Percentiles rank a stretch among this genome's conserved stretches.
phyloP scores from a whole-genome alignment of 371 early-diverging fungal species.

The Mucor velutinosus region DNA sequence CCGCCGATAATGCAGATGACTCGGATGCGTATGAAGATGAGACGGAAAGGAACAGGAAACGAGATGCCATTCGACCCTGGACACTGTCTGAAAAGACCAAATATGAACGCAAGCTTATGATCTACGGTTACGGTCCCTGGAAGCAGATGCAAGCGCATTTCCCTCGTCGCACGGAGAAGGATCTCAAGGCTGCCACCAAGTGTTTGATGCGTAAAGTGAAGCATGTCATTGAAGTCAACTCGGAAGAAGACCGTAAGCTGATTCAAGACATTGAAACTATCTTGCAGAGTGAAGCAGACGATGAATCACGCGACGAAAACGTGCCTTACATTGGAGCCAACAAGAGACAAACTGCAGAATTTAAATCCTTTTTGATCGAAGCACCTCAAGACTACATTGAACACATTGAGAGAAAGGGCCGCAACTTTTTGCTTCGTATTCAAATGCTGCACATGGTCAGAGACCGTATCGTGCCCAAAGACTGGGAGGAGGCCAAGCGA shows the following conservation, averaged over 20 bases:
- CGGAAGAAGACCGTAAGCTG: constrained; percentile 51
- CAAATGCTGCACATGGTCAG: constrained; percentile 77
- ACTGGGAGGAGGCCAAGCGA: constrained; percentile 51
- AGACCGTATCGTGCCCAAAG: constrained; percentile 59
- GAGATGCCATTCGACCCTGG: constrained; percentile 64
- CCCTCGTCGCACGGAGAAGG: constrained; percentile 61
- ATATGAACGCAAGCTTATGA: constrained; percentile 84
- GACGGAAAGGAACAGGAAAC: constrained; percentile 25
- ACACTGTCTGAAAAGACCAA: constrained; percentile 74
- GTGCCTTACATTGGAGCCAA: constrained; percentile 67
- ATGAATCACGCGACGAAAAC: constrained; percentile 34
- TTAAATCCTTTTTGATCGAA: constrained; percentile 68
- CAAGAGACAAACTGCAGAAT: constrained; percentile 64
- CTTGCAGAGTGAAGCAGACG: constrained; percentile 37
- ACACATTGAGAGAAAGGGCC: constrained; percentile 69
- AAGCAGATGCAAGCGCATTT: constrained; percentile 63
- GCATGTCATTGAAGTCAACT: constrained; percentile 36
- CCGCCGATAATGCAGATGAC: constrained; percentile 41
- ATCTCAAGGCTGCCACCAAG: constrained; percentile 58
- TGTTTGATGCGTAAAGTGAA: constrained; percentile 41
- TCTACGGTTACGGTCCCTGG: constrained; percentile 82
- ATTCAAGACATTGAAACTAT: constrained; percentile 47
- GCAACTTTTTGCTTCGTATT: constrained; percentile 76
- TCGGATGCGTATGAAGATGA: constrained; percentile 47
- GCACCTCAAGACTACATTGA: constrained; percentile 75